A percentile compares a stretch with the other conserved stretches of the same genome.
These are phyloP conservation scores for Talaromyces stipitatus DNA, from an alignment of 495 filamentous ascomycete species.

Conservation along the genomic window DNA sequence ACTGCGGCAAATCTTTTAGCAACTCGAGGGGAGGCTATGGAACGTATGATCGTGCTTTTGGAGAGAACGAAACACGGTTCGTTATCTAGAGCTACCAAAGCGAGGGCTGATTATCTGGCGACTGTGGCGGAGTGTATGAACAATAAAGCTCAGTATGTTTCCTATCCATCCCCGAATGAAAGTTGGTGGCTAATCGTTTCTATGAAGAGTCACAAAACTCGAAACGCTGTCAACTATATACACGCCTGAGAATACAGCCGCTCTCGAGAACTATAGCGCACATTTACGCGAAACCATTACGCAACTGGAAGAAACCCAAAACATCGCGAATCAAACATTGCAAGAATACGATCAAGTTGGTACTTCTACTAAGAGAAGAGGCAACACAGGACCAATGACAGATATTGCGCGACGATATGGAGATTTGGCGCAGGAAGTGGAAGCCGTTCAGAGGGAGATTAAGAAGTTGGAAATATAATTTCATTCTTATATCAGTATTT, in stretches of 20 bases:
- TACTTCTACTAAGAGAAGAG: conserved; percentile 8
- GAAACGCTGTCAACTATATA: conserved; percentile 42
- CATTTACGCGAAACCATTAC: conserved; percentile 45
- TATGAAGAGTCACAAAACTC: conserved; percentile 29
- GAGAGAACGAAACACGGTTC: conserved; percentile 60
- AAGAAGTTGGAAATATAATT: conserved; percentile 33
- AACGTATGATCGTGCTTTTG: conserved; percentile 35
- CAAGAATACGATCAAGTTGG: conserved; percentile 45
- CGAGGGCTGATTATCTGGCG: conserved; percentile 50
- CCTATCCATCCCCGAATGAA: neutral
- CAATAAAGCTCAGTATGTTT: conserved; percentile 43
- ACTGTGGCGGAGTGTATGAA: conserved; percentile 48
- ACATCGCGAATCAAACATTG: conserved; percentile 39
- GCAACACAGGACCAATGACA: conserved; percentile 35
- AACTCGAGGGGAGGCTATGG: conserved; percentile 22
- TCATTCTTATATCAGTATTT: neutral
- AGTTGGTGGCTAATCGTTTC: neutral
- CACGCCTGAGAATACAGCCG: conserved; percentile 47
- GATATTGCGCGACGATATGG: conserved; percentile 57
- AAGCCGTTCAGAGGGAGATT: conserved; percentile 50
- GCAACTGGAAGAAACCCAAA: conserved; percentile 38
- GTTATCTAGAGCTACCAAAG: conserved; percentile 46
- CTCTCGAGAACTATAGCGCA: conserved; percentile 47
- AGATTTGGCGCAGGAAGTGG: conserved; percentile 43
- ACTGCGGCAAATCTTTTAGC: conserved; percentile 30